A percentile compares a stretch with the other conserved stretches of the same genome.
Evolutionary conservation across 192 early-diverging fungal species (phyloP).

Genomic region (Coemansia sp.): DNA sequence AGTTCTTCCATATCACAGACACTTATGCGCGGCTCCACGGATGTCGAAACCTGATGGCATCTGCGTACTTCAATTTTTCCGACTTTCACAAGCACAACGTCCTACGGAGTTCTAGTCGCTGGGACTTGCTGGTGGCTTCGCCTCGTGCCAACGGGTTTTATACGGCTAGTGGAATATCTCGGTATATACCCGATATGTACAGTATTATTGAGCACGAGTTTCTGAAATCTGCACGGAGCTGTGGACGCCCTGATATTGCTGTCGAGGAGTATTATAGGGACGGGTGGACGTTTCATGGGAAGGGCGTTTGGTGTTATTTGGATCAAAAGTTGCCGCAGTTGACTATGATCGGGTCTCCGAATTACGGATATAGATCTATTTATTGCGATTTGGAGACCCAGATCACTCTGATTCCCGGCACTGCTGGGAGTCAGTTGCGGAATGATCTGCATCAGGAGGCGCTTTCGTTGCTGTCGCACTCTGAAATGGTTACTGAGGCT

Average conservation of each 20-base stretch:
- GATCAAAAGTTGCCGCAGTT: slow-evolving; percentile 63
- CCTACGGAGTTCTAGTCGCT: slow-evolving; percentile 60
- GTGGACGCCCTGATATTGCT: slow-evolving; percentile 53
- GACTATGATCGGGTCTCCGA: slow-evolving; percentile 91
- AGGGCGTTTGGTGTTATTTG: slow-evolving; percentile 82
- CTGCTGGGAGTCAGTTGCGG: slow-evolving; percentile 59
- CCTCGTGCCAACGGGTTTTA: slow-evolving; percentile 97
- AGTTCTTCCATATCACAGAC: slow-evolving; percentile 63
- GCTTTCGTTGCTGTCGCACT: slow-evolving; percentile 28
- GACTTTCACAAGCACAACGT: slow-evolving; percentile 65
- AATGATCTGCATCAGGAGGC: slow-evolving; percentile 57
- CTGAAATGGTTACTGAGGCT: slow-evolving; percentile 31
- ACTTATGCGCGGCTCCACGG: slow-evolving; percentile 30
- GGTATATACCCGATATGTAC: slow-evolving; percentile 89
- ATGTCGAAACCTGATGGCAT: slow-evolving; percentile 73
- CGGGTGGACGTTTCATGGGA: slow-evolving; percentile 96
- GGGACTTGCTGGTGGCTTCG: slow-evolving; percentile 79
- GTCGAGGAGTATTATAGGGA: slow-evolving; percentile 77
- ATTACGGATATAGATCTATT: slow-evolving; percentile 90
- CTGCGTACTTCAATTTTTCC: slow-evolving; percentile 95
- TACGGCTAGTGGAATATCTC: slow-evolving; percentile 79
- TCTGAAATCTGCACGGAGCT: slow-evolving; percentile 55
- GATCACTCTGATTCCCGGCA: slow-evolving; percentile 71
- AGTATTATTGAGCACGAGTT: slow-evolving; percentile 80
- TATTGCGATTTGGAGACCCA: slow-evolving; percentile 91